phyloP scores from a whole-genome alignment of 2,329 filamentous ascomycete genomes.

The Colletotrichum gloeosporioides region DNA sequence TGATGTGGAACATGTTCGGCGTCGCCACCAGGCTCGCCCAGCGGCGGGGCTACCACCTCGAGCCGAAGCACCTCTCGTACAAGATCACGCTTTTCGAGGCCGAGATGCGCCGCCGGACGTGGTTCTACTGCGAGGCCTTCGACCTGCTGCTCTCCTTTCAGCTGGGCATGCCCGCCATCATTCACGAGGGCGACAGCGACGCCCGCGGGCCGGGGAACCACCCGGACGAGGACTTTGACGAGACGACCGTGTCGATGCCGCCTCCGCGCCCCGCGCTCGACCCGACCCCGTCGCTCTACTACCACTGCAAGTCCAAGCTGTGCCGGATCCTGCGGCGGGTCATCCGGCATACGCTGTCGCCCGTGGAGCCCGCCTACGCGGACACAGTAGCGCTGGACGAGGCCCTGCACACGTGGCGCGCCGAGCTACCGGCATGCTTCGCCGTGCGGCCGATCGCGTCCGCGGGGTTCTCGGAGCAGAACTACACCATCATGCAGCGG shows the following conservation, averaged over 20 bases:
- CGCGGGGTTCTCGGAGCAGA: slow-evolving; percentile 48
- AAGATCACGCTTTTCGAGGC: slow-evolving; percentile 52
- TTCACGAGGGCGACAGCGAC: slow-evolving; percentile 53
- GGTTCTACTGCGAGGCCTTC: slow-evolving; percentile 52
- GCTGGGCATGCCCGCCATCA: slow-evolving; percentile 56
- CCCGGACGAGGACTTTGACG: slow-evolving; percentile 57
- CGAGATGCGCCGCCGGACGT: slow-evolving; percentile 56
- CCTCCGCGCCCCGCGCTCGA: slow-evolving; percentile 46
- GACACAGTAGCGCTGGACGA: slow-evolving; percentile 40
- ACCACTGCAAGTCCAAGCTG: slow-evolving; percentile 47
- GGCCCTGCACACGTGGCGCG: slow-evolving; percentile 42
- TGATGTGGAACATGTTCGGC: slow-evolving; percentile 53
- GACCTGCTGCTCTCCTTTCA: slow-evolving; percentile 57
- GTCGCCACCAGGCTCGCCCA: slow-evolving; percentile 54
- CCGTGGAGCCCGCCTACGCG: slow-evolving; percentile 40
- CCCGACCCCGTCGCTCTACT: slow-evolving; percentile 47
- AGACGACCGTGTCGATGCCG: slow-evolving; percentile 46
- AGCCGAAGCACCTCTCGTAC: slow-evolving; percentile 44
- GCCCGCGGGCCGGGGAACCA: slow-evolving; percentile 51
- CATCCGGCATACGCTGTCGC: slow-evolving; percentile 44
- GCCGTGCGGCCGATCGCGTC: slow-evolving; percentile 45
- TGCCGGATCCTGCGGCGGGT: slow-evolving; percentile 48
- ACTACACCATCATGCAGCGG: slow-evolving; percentile 52
- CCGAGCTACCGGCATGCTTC: slow-evolving; percentile 43
- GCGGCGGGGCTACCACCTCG: slow-evolving; percentile 57